Evolutionary conservation across 2,329 filamentous ascomycete species (phyloP).

Genomic region (Talaromyces amestolkiae): DNA sequence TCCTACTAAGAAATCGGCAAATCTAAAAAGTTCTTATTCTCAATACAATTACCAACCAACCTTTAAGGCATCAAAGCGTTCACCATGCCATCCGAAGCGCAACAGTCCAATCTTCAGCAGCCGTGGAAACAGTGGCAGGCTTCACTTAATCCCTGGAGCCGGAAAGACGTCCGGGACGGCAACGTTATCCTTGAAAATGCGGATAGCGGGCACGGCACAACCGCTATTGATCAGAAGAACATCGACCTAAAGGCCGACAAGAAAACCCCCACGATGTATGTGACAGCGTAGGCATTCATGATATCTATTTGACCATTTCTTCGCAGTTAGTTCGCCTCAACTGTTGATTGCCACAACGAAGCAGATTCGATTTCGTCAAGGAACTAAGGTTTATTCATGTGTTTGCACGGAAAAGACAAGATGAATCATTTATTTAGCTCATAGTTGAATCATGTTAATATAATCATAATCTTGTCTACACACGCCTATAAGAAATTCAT

Average conservation of each 20-base stretch:
- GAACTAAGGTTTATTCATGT: neutral
- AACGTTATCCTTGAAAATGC: constrained; percentile 8
- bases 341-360: neutral
- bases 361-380: neutral
- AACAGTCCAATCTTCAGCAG: constrained; percentile 3
- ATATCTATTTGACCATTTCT: neutral
- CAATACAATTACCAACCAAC: neutral
- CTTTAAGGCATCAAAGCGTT: neutral
- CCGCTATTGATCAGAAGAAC: constrained; percentile 6
- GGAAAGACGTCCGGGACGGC: constrained; percentile 6
- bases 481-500: neutral
- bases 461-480: neutral
- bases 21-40: neutral
- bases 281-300: neutral
- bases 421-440: neutral
- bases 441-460: neutral
- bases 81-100: constrained; percentile 2
- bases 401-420: neutral
- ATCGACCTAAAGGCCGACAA: constrained; percentile 7
- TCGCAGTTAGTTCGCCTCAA: neutral
- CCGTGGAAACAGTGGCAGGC: constrained; percentile 10
- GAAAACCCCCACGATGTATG: constrained; percentile 11
- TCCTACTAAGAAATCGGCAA: neutral
- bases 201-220: constrained; percentile 6
- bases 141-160: constrained; percentile 4